Conservation (phyloP, 2,329 filamentous ascomycete species). For the Xylaria sp. region DNA sequence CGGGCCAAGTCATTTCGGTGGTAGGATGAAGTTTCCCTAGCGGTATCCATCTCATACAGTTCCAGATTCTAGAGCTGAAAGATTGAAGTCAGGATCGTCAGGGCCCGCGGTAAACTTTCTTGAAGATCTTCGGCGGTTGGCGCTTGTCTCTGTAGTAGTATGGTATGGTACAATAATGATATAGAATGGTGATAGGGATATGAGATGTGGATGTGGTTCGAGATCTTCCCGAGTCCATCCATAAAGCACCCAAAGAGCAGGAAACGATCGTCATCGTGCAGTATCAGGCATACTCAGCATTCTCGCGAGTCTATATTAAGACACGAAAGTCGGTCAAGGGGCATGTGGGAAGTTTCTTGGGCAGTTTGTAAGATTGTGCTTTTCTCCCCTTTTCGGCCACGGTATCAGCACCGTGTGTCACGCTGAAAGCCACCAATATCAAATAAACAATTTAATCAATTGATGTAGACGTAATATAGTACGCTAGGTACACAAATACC, state of each 20-base stretch:
- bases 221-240: background rate
- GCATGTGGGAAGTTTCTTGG: background rate
- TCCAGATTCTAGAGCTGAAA: background rate
- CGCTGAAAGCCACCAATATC: background rate
- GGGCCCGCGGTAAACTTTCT: background rate
- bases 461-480: background rate
- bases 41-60: background rate
- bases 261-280: conserved; percentile 33
- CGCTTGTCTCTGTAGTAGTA: background rate
- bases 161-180: too few relatives aligned
- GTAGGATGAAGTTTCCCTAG: background rate
- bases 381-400: conserved; percentile 5
- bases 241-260: conserved; percentile 10
- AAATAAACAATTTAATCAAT: conserved; percentile 22
- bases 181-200: background rate
- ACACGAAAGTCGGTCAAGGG: background rate
- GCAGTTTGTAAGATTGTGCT: background rate
- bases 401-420: background rate
- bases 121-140: background rate
- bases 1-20: background rate
- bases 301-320: conserved; percentile 5
- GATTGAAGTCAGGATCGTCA: background rate
- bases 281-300: background rate
- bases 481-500: background rate
- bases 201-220: background rate